These are phyloP conservation scores for Yamadazyma kitorensis DNA, from an alignment of 805 yeast genomes.

Conservation along the genomic window DNA sequence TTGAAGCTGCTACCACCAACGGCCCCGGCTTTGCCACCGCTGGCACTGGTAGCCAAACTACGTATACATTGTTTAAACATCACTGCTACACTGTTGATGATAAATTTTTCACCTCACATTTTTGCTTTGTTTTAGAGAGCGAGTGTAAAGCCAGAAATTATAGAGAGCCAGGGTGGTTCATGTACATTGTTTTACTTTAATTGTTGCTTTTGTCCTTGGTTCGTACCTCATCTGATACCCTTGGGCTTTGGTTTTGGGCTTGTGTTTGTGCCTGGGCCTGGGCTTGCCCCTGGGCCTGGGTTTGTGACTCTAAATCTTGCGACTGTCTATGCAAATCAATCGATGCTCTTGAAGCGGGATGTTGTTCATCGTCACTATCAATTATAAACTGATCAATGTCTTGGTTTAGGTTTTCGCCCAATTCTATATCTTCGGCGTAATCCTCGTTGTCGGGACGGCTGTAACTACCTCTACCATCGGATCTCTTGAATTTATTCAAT, in stretches of 20 bases:
- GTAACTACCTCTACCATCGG: slow-evolving; percentile 9
- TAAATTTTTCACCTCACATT: too few species aligned
- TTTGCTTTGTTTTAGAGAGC: too few species aligned
- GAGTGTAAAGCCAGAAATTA: too few species aligned
- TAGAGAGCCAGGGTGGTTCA: too few species aligned
- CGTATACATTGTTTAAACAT: slow-evolving; percentile 29
- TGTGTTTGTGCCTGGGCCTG: slow-evolving; percentile 4
- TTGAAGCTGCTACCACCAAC: too few species aligned
- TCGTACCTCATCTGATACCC: background rate
- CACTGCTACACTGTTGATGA: background rate
- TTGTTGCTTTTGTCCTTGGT: too few species aligned
- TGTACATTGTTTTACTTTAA: too few species aligned
- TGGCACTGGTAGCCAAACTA: slow-evolving; percentile 26
- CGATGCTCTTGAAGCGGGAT: too few species aligned
- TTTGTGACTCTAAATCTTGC: background rate
- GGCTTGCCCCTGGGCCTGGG: background rate
- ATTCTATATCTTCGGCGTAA: slow-evolving; percentile 41
- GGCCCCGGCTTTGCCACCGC: slow-evolving; percentile 6
- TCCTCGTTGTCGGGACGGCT: slow-evolving; percentile 11
- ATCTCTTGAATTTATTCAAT: slow-evolving; percentile 29
- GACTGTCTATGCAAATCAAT: too few species aligned
- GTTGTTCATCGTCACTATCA: slow-evolving; percentile 46
- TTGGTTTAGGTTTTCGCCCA: slow-evolving; percentile 27
- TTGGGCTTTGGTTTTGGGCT: slow-evolving; percentile 1
- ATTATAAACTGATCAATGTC: slow-evolving; percentile 43